Conservation (phyloP, 2,329 filamentous ascomycete species). For the Monosporascus sp. region DNA sequence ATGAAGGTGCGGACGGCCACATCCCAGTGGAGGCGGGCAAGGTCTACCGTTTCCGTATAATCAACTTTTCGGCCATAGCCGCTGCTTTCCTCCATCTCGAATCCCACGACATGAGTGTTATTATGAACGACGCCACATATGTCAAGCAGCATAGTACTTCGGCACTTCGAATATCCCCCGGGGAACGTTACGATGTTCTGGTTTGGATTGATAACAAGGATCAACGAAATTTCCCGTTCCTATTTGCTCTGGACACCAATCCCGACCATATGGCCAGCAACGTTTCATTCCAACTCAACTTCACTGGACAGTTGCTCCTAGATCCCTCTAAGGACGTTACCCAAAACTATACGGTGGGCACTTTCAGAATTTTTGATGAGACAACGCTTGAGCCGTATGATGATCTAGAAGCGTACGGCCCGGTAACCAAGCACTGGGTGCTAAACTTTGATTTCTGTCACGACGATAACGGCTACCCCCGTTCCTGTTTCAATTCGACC, state of each 20-base stretch:
- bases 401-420: slow-evolving; percentile 40
- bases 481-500: slow-evolving; percentile 58
- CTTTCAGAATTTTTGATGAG: slow-evolving; percentile 56
- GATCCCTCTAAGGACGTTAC: slow-evolving; percentile 24
- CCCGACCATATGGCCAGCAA: slow-evolving; percentile 31
- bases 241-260: slow-evolving; percentile 40
- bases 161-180: slow-evolving; percentile 36
- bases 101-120: slow-evolving; percentile 39
- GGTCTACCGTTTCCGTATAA: slow-evolving; percentile 42
- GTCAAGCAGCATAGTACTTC: slow-evolving; percentile 30
- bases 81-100: slow-evolving; percentile 39
- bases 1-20: slow-evolving; percentile 34
- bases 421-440: slow-evolving; percentile 50
- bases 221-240: slow-evolving; percentile 38
- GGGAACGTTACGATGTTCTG: slow-evolving; percentile 44
- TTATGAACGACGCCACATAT: slow-evolving; percentile 39
- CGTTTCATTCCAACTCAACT: slow-evolving; percentile 28
- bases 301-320: slow-evolving; percentile 39
- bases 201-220: slow-evolving; percentile 32
- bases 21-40: slow-evolving; percentile 35
- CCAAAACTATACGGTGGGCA: slow-evolving; percentile 25
- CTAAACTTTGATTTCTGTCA: slow-evolving; percentile 54
- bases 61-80: slow-evolving; percentile 40
- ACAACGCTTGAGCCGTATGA: slow-evolving; percentile 53
- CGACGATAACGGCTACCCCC: slow-evolving; percentile 56